A percentile compares a stretch with the other conserved stretches of the same genome.
These are phyloP conservation scores for Tylopilus subfusipes DNA, from an alignment of 768 basidiomycete species.

Conservation along the genomic window DNA sequence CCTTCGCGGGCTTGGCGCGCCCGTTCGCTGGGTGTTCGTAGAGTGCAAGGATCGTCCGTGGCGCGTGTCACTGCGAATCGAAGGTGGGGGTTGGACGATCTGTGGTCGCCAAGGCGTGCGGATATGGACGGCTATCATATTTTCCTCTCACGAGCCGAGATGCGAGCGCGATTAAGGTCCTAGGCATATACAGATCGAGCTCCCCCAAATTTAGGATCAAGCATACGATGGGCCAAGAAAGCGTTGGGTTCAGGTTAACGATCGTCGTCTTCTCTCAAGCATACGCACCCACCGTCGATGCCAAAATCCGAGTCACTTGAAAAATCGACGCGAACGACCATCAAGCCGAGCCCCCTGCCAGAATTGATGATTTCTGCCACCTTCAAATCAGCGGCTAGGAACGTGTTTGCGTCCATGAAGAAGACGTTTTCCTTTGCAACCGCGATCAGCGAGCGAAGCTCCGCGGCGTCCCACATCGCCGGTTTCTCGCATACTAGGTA, in stretches of 20 bases:
- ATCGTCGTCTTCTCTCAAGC: background rate
- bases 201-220: background rate
- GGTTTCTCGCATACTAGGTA: background rate
- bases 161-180: background rate
- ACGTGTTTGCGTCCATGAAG: background rate
- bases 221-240: background rate
- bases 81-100: background rate
- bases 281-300: background rate
- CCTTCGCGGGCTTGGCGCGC: constrained; percentile 35
- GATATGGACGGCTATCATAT: background rate
- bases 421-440: background rate
- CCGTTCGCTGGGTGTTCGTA: constrained; percentile 48
- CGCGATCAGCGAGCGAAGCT: background rate
- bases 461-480: background rate
- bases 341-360: too few species aligned
- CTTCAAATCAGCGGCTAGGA: background rate
- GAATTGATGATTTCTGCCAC: background rate
- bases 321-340: background rate
- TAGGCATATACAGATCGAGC: background rate
- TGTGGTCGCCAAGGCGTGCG: background rate
- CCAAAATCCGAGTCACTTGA: background rate
- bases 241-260: background rate
- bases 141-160: background rate
- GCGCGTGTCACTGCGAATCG: background rate
- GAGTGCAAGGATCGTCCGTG: constrained; percentile 44